Percentiles rank a stretch among this genome's conserved stretches.
phyloP scores from a whole-genome alignment of 1,284 basidiomycete genomes.

The Pseudozyma sp. region DNA sequence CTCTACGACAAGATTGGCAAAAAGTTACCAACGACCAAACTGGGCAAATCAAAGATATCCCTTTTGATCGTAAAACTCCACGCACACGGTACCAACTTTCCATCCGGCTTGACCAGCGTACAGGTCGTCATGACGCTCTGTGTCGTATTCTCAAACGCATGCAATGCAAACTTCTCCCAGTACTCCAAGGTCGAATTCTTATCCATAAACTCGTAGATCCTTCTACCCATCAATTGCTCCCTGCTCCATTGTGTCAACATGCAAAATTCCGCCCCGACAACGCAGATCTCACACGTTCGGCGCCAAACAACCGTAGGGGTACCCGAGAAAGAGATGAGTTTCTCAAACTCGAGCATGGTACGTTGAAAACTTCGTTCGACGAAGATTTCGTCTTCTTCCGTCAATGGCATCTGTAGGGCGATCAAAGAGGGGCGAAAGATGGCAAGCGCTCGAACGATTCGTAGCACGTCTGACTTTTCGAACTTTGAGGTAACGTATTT shows the following conservation, averaged over 20 bases:
- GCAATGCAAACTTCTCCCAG: conserved; percentile 67
- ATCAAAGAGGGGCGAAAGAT: conserved; percentile 95
- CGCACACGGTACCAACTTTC: conserved; percentile 62
- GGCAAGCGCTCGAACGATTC: conserved; percentile 91
- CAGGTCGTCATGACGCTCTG: conserved; percentile 66
- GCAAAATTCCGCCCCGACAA: conserved; percentile 95
- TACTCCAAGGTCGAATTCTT: conserved; percentile 65
- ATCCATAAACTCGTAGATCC: conserved; percentile 68
- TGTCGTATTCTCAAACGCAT: conserved; percentile 67
- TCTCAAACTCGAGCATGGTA: conserved; percentile 92
- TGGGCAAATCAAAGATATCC: conserved; percentile 67
- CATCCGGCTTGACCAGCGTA: conserved; percentile 59
- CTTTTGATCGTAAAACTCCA: conserved; percentile 68
- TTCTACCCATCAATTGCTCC: conserved; percentile 63
- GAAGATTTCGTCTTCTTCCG: conserved; percentile 73
- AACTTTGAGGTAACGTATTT: conserved; percentile 75
- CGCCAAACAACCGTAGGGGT: conserved; percentile 99
- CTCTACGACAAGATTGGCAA: conserved; percentile 4
- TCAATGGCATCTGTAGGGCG: conserved; percentile 77
- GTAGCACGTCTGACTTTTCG: conserved; percentile 93
- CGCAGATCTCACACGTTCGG: conserved; percentile 94
- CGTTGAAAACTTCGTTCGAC: conserved; percentile 95
- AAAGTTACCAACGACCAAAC: conserved; percentile 57
- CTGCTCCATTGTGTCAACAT: conserved; percentile 77
- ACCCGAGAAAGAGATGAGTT: conserved; percentile 94